Percentiles rank a stretch among this genome's conserved stretches.
phyloP scores from a whole-genome alignment of 805 yeast genomes.

The Wickerhamiella brachini region DNA sequence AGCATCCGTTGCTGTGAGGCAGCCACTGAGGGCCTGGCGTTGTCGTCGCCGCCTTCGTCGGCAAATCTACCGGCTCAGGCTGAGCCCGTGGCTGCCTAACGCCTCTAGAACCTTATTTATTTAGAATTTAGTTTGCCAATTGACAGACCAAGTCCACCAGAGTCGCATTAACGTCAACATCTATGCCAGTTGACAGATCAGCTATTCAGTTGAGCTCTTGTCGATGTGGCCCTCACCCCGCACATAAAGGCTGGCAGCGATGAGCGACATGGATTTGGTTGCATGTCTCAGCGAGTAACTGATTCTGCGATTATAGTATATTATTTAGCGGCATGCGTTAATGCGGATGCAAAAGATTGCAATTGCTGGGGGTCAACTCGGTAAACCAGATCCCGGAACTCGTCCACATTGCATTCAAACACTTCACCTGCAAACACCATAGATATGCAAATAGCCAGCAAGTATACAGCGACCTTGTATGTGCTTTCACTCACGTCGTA shows the following conservation, averaged over 20 bases:
- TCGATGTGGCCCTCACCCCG: too few species aligned
- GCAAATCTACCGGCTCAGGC: not conserved
- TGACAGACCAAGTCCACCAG: too few species aligned
- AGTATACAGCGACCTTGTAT: not conserved
- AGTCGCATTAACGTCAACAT: too few species aligned
- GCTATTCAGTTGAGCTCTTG: too few species aligned
- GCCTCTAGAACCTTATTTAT: too few species aligned
- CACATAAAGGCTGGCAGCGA: too few species aligned
- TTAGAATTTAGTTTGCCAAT: too few species aligned
- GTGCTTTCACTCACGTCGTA: not conserved
- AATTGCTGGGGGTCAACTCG: not conserved
- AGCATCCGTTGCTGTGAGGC: slow-evolving; percentile 71
- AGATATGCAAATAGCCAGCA: not conserved
- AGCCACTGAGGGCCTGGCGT: slow-evolving; percentile 18
- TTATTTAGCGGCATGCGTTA: too few species aligned
- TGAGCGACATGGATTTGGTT: too few species aligned
- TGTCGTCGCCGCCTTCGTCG: not conserved
- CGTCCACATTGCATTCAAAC: not conserved
- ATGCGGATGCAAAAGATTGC: not conserved
- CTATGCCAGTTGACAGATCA: too few species aligned
- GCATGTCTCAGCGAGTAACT: too few species aligned
- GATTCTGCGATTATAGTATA: too few species aligned
- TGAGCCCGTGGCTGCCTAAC: not conserved
- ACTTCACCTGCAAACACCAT: not conserved
- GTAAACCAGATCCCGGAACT: not conserved